phyloP scores from a whole-genome alignment of 768 basidiomycete genomes.

The Mrakia gelida region DNA sequence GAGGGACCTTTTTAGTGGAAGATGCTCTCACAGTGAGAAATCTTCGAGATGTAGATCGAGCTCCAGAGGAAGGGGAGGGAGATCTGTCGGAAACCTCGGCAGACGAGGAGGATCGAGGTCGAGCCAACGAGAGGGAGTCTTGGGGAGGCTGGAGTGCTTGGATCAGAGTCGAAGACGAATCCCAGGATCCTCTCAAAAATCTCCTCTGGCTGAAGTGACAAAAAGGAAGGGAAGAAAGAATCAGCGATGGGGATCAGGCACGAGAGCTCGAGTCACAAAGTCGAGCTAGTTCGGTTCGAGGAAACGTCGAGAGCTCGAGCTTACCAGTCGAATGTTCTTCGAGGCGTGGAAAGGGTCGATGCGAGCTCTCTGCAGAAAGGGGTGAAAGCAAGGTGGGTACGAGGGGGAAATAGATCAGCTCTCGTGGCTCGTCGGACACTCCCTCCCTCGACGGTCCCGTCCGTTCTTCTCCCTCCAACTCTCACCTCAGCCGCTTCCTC shows the following conservation, averaged over 20 bases:
- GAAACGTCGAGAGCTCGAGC: background rate
- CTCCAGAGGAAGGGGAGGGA: background rate
- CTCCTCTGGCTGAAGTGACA: background rate
- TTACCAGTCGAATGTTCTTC: background rate
- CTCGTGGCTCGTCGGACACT: too few relatives aligned
- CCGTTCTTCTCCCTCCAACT: too few relatives aligned
- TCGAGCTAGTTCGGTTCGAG: background rate
- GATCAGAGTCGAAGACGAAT: background rate
- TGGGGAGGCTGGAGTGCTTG: background rate
- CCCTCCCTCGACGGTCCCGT: too few relatives aligned
- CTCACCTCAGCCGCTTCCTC: too few relatives aligned
- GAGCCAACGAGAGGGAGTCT: background rate
- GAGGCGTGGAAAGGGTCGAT: background rate
- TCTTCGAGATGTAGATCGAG: slow-evolving; percentile 7
- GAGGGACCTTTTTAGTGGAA: background rate
- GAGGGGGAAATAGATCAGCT: background rate
- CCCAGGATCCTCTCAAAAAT: background rate
- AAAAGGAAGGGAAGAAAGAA: background rate
- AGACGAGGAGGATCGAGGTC: background rate
- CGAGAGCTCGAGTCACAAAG: background rate
- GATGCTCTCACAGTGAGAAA: background rate
- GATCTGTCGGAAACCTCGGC: background rate
- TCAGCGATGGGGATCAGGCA: background rate
- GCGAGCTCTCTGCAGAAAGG: background rate
- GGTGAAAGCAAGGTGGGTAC: too few relatives aligned